These are phyloP conservation scores for Epichloe scottii DNA, from an alignment of 2,329 filamentous ascomycete genomes.

Conservation along the genomic window DNA sequence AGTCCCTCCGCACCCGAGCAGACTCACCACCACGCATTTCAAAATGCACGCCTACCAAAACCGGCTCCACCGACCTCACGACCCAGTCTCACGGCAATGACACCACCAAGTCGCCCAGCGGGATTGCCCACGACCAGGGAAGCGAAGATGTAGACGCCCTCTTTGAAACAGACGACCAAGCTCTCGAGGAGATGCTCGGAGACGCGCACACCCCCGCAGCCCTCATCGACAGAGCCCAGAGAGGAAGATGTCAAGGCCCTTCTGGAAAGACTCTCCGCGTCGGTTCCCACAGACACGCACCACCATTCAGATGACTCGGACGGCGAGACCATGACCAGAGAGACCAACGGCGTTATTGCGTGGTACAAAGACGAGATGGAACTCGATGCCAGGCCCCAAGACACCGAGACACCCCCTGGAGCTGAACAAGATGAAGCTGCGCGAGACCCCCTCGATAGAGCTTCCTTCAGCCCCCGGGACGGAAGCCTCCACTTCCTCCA, in stretches of 20 bases:
- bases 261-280: constrained; percentile 23
- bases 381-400: constrained; percentile 16
- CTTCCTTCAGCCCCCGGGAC: neutral
- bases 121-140: neutral
- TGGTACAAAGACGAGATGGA: constrained; percentile 34
- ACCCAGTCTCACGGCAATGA: neutral
- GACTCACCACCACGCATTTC: constrained; percentile 11
- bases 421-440: neutral
- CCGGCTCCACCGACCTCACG: neutral
- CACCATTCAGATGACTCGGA: constrained; percentile 33
- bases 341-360: constrained; percentile 32
- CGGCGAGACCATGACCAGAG: constrained; percentile 33
- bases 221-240: constrained; percentile 10
- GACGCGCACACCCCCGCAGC: constrained; percentile 20
- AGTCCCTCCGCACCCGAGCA: constrained; percentile 32
- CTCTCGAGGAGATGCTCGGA: constrained; percentile 37
- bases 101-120: neutral
- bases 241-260: constrained; percentile 23
- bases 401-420: neutral
- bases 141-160: constrained; percentile 26
- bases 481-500: constrained; percentile 5
- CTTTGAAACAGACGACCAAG: constrained; percentile 37
- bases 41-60: neutral
- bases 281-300: constrained; percentile 16
- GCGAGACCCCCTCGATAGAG: neutral